phyloP scores from a whole-genome alignment of 1,139 yeast genomes.

The Pichia sp. region DNA sequence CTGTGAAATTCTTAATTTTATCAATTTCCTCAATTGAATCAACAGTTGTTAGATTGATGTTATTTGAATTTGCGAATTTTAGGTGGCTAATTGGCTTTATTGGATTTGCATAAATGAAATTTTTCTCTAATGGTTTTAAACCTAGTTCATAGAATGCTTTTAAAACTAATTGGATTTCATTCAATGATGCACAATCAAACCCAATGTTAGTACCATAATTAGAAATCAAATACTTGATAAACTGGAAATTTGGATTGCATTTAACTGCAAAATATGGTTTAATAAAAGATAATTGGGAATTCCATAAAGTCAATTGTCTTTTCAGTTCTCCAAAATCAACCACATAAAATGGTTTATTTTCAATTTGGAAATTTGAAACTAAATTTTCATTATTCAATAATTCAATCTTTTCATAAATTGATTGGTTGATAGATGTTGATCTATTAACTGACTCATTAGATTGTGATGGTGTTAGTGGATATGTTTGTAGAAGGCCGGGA shows the following conservation, averaged over 20 bases:
- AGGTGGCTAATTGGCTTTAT: conserved; percentile 81
- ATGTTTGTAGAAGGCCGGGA: no score
- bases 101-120: conserved; percentile 89
- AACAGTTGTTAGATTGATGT: conserved; percentile 73
- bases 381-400: not conserved
- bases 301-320: conserved; percentile 60
- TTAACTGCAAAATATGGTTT: conserved; percentile 89
- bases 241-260: conserved; percentile 71
- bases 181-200: conserved; percentile 91
- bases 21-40: conserved; percentile 81
- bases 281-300: conserved; percentile 56
- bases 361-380: conserved; percentile 26
- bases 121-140: conserved; percentile 36
- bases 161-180: conserved; percentile 68
- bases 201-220: conserved; percentile 48
- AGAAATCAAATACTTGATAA: conserved; percentile 50
- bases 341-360: conserved; percentile 82
- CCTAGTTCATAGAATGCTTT: conserved; percentile 15
- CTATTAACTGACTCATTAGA: conserved; percentile 3
- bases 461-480: conserved; percentile 10
- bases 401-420: conserved; percentile 2
- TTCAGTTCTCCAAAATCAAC: conserved; percentile 75
- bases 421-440: not conserved
- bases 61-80: conserved; percentile 53
- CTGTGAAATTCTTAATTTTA: conserved; percentile 68